Evolutionary conservation across 2,329 filamentous ascomycete genomes (phyloP), one percentile per base, ranked within the genome.

Genomic region (Ceratocystis papillata): DNA sequence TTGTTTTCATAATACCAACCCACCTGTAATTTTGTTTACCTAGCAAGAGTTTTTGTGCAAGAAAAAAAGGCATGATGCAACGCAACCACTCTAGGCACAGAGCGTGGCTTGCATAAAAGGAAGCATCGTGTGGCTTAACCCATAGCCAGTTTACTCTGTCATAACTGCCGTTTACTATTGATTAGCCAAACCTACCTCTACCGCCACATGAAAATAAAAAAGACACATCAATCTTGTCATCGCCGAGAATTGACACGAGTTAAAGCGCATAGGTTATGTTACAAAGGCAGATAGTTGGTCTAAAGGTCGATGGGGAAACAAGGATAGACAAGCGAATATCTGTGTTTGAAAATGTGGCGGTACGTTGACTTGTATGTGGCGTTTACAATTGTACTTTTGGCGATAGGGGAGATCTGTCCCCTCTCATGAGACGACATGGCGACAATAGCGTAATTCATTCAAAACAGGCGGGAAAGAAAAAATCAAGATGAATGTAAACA

Each of bases 361-460:
- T 63, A 63, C 17, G 62, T 63, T 63, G 62, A 53, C 46, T 50
- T 63, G 45, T 46, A 48, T n/a, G 61, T 33, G 25, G 37, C 61
- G 61, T 63, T 63, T 63, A 63, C 61, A 50, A 33, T 46, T 63
- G 61, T 41, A 63, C 17, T 30, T 48, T 30, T 46, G 28, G 28
- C n/a, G 46, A 44, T n/a, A 28, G 15, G 44, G n/a, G 48, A 46
- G 6, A 37, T 62, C 3, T 45, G 37, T 28, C 46, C 46, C 41
- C 25, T 63, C 33, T 63, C 12, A 48, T 46, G 6, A 30, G 45
- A 63, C 44, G 61, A 33, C 33, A 41, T 30, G 63, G 28, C 46
- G 48, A 55, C 33, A 57, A 59, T 30, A 55, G 63, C 53, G 63
- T 41, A 45, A 64, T 59, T 41, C 48, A 64, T 64, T 57, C 45